phyloP scores from a whole-genome alignment of 2,329 filamentous ascomycete species.

The Aspergillus tubingensis region DNA sequence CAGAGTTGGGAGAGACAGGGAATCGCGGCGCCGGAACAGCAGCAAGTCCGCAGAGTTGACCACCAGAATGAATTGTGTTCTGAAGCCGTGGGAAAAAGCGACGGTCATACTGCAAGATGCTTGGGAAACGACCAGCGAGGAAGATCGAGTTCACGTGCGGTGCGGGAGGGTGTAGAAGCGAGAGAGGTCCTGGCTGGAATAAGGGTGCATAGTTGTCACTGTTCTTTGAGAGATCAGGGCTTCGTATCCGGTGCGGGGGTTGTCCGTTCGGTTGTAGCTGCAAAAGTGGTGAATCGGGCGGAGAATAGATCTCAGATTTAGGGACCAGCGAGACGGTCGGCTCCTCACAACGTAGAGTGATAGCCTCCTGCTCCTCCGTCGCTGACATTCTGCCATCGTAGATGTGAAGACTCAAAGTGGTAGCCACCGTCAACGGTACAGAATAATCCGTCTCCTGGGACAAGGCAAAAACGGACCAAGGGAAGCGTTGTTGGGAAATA shows the following conservation, averaged over 20 bases:
- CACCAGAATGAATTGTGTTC: constrained; percentile 80
- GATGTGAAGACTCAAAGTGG: constrained; percentile 76
- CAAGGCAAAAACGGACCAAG: constrained; percentile 80
- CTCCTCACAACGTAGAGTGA: constrained; percentile 38
- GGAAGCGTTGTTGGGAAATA: constrained; percentile 70
- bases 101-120: constrained; percentile 84
- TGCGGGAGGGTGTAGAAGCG: constrained; percentile 74
- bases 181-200: constrained; percentile 77
- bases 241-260: constrained; percentile 41
- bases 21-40: constrained; percentile 60
- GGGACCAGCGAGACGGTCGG: constrained; percentile 27
- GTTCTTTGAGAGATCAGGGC: constrained; percentile 36
- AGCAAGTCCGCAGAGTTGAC: constrained; percentile 71
- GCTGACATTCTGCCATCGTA: constrained; percentile 67
- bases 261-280: constrained; percentile 36
- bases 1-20: constrained; percentile 41
- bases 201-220: constrained; percentile 65
- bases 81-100: constrained; percentile 78
- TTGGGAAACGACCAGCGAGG: constrained; percentile 84
- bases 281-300: constrained; percentile 35
- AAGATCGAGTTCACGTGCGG: constrained; percentile 75
- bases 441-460: constrained; percentile 66
- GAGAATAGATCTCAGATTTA: constrained; percentile 34
- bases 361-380: constrained; percentile 37
- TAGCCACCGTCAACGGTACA: constrained; percentile 80